Base-by-base conservation (phyloP, 148 eudicot species). In the Rhododendron molle region DNA sequence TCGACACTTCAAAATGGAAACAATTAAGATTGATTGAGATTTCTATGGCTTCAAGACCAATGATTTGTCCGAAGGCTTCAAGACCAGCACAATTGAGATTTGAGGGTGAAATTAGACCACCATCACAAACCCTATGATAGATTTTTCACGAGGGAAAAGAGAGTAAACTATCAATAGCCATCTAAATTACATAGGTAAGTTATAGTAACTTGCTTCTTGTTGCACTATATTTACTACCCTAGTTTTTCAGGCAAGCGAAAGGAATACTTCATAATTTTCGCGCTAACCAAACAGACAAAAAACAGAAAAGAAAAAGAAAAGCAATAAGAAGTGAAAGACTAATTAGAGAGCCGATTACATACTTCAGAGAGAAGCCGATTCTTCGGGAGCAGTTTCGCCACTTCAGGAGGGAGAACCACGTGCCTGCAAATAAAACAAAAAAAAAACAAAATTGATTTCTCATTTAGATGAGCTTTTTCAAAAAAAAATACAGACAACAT, bases 281-380 rank as follows among this genome's bases (percentile, higher is more conserved):
- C 3, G 7, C 10, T 1, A 21, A 21, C n/a, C 67, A 60, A 60
- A 60, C 2, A 20, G 9, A 6, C 67, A 10, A 46, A 23, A 60
- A 60, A 52, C 56, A 52, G 18, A 32, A 2, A 49, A 10, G 32
- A 28, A n/a, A 52, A 14, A 20, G 15, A 52, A 34, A 56, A 81
- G 69, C 36, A 32, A 7, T 12, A 5, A 5, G 43, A 71, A 3
- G 11, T 4, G 9, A 2, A 21, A 7, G 32, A 85, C 85, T 82
- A 83, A 83, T 21, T 13, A 30, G 60, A 3, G 14, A 23, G 21
- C 2, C 3, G 34, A 52, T 26, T n/a, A 84, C 86, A 56, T 73
- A 94, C 97, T 86, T 94, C 97, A 50, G 93, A 85, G 40, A 94
- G 93, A 87, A 94, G 94, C 54, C 97, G 97, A 86, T 94, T 94